These are phyloP conservation scores for Rhizopogon roseolus DNA, from an alignment of 768 basidiomycete species.

Conservation along the genomic window DNA sequence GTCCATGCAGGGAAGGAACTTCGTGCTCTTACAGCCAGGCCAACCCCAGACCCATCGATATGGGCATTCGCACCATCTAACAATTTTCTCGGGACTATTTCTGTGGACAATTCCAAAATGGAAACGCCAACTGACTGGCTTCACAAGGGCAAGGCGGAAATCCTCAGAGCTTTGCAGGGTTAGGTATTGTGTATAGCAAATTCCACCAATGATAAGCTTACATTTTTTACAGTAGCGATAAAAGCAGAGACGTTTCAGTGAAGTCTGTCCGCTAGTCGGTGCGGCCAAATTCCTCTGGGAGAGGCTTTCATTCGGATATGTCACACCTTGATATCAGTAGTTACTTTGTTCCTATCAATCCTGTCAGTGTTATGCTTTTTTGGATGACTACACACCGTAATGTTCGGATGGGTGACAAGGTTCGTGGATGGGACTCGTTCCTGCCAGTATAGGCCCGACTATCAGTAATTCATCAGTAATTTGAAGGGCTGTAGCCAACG, in stretches of 20 bases:
- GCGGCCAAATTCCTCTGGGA: no score
- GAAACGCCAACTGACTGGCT: background rate
- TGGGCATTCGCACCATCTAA: slow-evolving; percentile 62
- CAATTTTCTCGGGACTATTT: background rate
- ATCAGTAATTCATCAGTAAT: no score
- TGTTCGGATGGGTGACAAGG: no score
- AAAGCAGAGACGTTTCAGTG: background rate
- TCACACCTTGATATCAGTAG: no score
- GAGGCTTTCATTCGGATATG: no score
- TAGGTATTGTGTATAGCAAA: background rate
- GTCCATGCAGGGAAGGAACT: slow-evolving; percentile 47
- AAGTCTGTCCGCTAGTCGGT: background rate
- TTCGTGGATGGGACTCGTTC: no score
- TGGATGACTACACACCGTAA: no score
- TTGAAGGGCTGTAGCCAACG: no score
- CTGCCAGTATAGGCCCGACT: no score
- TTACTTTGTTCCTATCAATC: no score
- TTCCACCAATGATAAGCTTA: background rate
- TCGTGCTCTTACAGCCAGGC: slow-evolving; percentile 53
- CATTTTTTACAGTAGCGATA: background rate
- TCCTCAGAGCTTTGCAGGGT: background rate
- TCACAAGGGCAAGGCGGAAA: background rate
- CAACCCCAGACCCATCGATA: slow-evolving; percentile 47
- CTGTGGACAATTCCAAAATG: background rate
- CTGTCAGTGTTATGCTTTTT: no score